Percentiles rank a stretch among this genome's conserved stretches.
phyloP scores from a whole-genome alignment of 2,329 filamentous ascomycete genomes.

The Zymoseptoria brevis region DNA sequence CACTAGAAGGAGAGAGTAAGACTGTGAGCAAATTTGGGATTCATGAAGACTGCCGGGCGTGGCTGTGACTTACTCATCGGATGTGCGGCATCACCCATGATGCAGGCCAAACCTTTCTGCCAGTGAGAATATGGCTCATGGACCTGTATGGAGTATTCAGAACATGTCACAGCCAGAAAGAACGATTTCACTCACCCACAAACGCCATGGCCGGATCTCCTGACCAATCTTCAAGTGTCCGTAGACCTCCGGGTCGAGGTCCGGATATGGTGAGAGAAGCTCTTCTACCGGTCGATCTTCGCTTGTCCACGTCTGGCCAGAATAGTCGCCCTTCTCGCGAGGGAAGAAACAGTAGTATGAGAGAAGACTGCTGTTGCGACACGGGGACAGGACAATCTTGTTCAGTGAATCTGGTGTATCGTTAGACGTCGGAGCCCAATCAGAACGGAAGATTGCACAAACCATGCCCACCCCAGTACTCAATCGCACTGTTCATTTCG shows the following conservation, averaged over 20 bases:
- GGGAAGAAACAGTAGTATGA: conserved; percentile 67
- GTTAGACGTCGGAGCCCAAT: not conserved
- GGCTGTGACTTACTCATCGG: conserved; percentile 36
- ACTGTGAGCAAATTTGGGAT: not conserved
- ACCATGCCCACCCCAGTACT: conserved; percentile 62
- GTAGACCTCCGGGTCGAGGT: conserved; percentile 51
- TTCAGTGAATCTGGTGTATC: conserved; percentile 41
- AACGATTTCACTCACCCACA: conserved; percentile 40
- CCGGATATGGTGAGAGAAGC: conserved; percentile 52
- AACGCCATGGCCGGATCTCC: conserved; percentile 57
- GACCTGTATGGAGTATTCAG: conserved; percentile 19
- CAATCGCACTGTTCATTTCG: conserved; percentile 47
- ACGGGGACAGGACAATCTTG: conserved; percentile 64
- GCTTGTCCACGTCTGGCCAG: conserved; percentile 51
- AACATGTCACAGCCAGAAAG: not conserved
- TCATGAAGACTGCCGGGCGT: no score
- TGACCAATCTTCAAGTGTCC: conserved; percentile 51
- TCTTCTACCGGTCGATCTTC: conserved; percentile 30
- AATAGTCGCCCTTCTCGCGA: conserved; percentile 51
- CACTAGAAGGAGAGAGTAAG: conserved; percentile 29
- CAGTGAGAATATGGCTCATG: conserved; percentile 56
- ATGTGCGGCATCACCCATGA: conserved; percentile 60
- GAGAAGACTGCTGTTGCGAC: conserved; percentile 56
- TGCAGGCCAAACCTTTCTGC: conserved; percentile 44
- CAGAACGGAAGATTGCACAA: not conserved